Base-by-base conservation (phyloP, 2,329 filamentous ascomycete genomes). In the Venturia aucupariae region DNA sequence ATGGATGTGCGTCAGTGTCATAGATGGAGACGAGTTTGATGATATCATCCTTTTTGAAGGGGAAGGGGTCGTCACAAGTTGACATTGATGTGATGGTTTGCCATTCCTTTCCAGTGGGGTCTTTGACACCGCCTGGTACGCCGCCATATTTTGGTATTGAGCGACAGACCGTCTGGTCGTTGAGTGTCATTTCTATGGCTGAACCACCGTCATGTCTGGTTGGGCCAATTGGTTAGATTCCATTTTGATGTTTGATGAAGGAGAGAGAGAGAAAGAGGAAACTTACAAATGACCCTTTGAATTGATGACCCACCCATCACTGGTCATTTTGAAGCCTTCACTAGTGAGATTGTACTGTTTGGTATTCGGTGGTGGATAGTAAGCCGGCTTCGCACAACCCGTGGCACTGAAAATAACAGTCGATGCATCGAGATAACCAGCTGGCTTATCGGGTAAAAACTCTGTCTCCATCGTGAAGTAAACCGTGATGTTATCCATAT, bases 341-440 rank as follows among this genome's bases (percentile, higher is more conserved):
- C 61, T 62, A 17, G 61, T 62, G 24, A 48, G 44, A 32, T 62
- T 62, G 42, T 62, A 62, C 24, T 54, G 39, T 17, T 41, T 41
- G 42, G 38, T 30, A 32, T 48, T 48, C 13, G 19, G 19, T 3
- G 61, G 61, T 39, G 61, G 61, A 24, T 62, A 19, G 24, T 62
- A 62, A 17, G 35, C 39, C 17, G 61, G 61, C 10, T 32, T 32
- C n/a, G 41, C 46, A n/a, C 61, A 62, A 24, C 61, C 61, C 32
- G 61, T 62, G 15, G 61, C 61, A n/a, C 61, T 62, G 61, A 62
- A 62, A 41, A 62, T 62, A 17, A 62, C 41, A 22, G 61, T 62
- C n/a, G 61, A 62, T 19, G 61, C 39, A 32, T 62, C 61, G 32
- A 62, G 61, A 27, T 46, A 62, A 2, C 30, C 61, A 3, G 24